Evolutionary conservation across 805 yeast species (phyloP).

Genomic region (Metschnikowia aberdeeniae): DNA sequence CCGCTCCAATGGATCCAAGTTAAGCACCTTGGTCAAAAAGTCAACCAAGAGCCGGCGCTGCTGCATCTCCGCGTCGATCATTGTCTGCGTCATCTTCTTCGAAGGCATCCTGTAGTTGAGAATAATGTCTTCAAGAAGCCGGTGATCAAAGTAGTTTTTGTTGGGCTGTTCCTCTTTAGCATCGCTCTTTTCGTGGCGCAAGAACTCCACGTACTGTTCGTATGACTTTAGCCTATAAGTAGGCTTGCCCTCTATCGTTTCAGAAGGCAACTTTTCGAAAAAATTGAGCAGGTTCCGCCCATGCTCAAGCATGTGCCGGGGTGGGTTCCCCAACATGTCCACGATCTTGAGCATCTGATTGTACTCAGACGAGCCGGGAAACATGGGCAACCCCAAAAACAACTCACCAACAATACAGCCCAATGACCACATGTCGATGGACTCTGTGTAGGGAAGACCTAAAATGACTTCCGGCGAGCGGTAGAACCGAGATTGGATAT

Average conservation of each 20-base stretch:
- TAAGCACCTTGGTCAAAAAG: conserved; percentile 72
- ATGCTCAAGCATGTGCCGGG: conserved; percentile 94
- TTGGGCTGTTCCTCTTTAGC: conserved; percentile 66
- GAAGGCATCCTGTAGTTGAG: conserved; percentile 68
- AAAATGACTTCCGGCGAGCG: conserved; percentile 92
- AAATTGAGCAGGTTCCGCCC: conserved; percentile 79
- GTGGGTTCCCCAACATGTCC: conserved; percentile 81
- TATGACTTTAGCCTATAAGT: conserved; percentile 29
- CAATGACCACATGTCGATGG: conserved; percentile 96
- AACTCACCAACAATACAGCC: conserved; percentile 92
- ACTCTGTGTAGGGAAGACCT: conserved; percentile 87
- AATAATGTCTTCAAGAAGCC: conserved; percentile 66
- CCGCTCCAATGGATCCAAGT: conserved; percentile 86
- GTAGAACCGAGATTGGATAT: conserved; percentile 89
- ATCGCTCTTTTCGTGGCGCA: conserved; percentile 24
- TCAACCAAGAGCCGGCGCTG: conserved; percentile 72
- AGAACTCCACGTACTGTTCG: conserved; percentile 34
- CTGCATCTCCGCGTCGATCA: conserved; percentile 66
- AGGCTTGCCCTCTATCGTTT: conserved; percentile 25
- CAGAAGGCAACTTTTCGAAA: conserved; percentile 42
- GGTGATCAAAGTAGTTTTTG: conserved; percentile 71
- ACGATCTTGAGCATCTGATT: conserved; percentile 82
- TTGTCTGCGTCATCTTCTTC: conserved; percentile 47
- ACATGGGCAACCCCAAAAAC: conserved; percentile 85
- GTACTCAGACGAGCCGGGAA: conserved; percentile 93